Evolutionary conservation across 345 rosid species (phyloP).

Genomic region (Raphanus raphanistrum): DNA sequence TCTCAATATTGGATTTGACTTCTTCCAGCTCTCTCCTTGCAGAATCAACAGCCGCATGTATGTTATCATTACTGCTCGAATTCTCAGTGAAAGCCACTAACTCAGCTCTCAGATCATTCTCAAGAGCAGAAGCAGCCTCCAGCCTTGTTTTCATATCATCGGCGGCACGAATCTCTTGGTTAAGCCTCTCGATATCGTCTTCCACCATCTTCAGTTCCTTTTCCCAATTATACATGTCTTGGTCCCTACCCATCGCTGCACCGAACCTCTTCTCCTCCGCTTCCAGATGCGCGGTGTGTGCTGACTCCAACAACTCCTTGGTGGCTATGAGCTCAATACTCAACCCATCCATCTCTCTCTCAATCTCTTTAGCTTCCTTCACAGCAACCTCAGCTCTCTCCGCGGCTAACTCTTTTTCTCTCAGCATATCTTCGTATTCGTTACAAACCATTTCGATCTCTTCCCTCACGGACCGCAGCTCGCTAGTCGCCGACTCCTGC

Average conservation of each 20-base stretch:
- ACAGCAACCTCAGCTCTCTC: slow-evolving; percentile 69
- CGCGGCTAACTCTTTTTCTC: slow-evolving; percentile 60
- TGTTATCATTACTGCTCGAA: slow-evolving; percentile 13
- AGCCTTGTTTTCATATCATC: slow-evolving; percentile 42
- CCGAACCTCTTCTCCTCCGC: slow-evolving; percentile 86
- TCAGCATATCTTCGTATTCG: slow-evolving; percentile 61
- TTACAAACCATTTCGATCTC: slow-evolving; percentile 58
- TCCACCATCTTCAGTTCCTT: slow-evolving; percentile 85
- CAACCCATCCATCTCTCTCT: slow-evolving; percentile 78
- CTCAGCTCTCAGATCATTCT: slow-evolving; percentile 71
- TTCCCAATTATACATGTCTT: slow-evolving; percentile 81
- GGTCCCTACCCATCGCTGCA: slow-evolving; percentile 80
- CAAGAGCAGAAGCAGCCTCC: slow-evolving; percentile 64
- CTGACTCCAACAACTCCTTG: slow-evolving; percentile 77
- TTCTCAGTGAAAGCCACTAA: slow-evolving; percentile 61
- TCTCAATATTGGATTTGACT: slow-evolving; percentile 74
- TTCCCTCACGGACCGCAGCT: slow-evolving; percentile 63
- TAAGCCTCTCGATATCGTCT: slow-evolving; percentile 55
- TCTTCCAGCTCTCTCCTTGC: slow-evolving; percentile 73
- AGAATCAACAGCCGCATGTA: slow-evolving; percentile 60
- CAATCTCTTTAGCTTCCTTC: slow-evolving; percentile 72
- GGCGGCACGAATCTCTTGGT: background rate
- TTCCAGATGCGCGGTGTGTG: slow-evolving; percentile 88
- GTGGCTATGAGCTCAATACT: slow-evolving; percentile 83
- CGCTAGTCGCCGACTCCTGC: slow-evolving; percentile 63